phyloP scores from a whole-genome alignment of 306 rosid species.

The Crataegus laevigata region DNA sequence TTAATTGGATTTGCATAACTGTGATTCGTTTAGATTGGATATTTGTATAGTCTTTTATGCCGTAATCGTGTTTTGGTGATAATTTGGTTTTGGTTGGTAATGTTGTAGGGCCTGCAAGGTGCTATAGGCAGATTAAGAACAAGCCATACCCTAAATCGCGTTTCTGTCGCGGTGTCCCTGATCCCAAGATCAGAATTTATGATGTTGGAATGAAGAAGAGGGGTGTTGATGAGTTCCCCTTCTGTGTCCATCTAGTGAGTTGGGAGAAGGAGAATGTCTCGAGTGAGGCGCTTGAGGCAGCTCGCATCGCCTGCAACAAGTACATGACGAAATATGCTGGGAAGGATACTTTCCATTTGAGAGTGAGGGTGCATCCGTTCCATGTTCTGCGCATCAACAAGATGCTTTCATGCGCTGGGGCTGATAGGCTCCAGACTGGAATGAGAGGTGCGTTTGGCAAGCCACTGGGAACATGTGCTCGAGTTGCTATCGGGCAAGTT shows the following conservation, averaged over 20 bases:
- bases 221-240: constrained; percentile 91
- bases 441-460: constrained; percentile 95
- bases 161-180: constrained; percentile 66
- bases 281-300: constrained; percentile 74
- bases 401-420: constrained; percentile 97
- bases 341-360: constrained; percentile 71
- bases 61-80: neutral
- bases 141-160: constrained; percentile 65
- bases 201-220: constrained; percentile 95
- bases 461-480: constrained; percentile 69
- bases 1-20: too few relatives aligned
- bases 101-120: constrained; percentile 59
- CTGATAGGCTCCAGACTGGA: constrained; percentile 85
- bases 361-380: constrained; percentile 83
- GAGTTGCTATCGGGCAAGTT: constrained; percentile 80
- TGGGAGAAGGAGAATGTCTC: constrained; percentile 96
- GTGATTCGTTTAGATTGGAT: neutral
- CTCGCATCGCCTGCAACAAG: constrained; percentile 77
- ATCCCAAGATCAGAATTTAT: constrained; percentile 65
- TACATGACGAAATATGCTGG: constrained; percentile 74
- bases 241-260: constrained; percentile 77
- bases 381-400: constrained; percentile 82
- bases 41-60: neutral
- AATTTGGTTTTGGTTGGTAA: neutral
- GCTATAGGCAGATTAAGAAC: constrained; percentile 69